phyloP scores from a whole-genome alignment of 768 basidiomycete genomes.

The Boletus reticulatus region DNA sequence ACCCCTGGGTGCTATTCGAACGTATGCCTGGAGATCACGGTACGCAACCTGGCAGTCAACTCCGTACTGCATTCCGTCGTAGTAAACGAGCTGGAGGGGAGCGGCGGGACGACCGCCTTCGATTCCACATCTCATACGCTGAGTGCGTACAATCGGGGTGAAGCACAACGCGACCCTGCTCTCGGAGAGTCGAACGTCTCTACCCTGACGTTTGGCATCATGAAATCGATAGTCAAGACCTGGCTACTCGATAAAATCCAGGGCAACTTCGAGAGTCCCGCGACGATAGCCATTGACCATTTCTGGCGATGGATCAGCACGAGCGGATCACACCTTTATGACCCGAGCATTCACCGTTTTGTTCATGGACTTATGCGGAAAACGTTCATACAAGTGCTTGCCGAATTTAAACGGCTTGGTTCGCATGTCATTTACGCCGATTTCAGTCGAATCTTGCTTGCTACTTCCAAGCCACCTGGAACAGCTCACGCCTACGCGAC shows the following conservation, averaged over 20 bases:
- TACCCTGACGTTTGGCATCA: slow-evolving; percentile 76
- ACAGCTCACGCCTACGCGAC: slow-evolving; percentile 95
- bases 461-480: slow-evolving; percentile 94
- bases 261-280: slow-evolving; percentile 60
- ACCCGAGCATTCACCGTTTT: slow-evolving; percentile 90
- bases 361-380: slow-evolving; percentile 96
- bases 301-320: slow-evolving; percentile 99
- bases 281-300: slow-evolving; percentile 78
- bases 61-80: slow-evolving; percentile 91
- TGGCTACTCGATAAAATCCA: slow-evolving; percentile 91
- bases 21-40: slow-evolving; percentile 85
- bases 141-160: slow-evolving; percentile 77
- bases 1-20: slow-evolving; percentile 87
- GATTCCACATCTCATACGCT: slow-evolving; percentile 90
- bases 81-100: slow-evolving; percentile 97
- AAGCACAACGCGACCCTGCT: slow-evolving; percentile 61
- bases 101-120: slow-evolving; percentile 90
- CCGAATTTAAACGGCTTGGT: slow-evolving; percentile 94
- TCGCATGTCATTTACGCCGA: slow-evolving; percentile 93
- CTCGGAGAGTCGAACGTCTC: slow-evolving; percentile 91
- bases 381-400: slow-evolving; percentile 93
- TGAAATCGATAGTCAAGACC: slow-evolving; percentile 83
- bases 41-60: slow-evolving; percentile 92
- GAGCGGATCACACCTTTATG: slow-evolving; percentile 81
- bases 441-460: slow-evolving; percentile 84